phyloP scores from a whole-genome alignment of 2,329 filamentous ascomycete genomes.

The Pseudophaeomoniella oleicola region DNA sequence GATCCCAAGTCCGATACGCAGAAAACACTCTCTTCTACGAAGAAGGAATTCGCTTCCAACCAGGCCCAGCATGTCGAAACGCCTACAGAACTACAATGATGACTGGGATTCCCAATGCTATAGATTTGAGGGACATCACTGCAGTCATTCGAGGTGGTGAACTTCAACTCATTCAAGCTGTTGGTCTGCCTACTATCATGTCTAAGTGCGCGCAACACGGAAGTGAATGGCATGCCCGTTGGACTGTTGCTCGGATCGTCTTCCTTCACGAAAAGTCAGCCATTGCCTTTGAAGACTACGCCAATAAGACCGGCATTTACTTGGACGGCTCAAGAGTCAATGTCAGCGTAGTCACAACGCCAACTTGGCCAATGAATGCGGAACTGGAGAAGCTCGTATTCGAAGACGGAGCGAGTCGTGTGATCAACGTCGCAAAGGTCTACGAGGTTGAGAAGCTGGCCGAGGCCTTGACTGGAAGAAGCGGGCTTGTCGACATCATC shows the following conservation, averaged over 20 bases:
- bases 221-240: too few species aligned
- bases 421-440: too few species aligned
- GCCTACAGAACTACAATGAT: conserved; percentile 1
- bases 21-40: too few species aligned
- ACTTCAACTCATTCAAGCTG: neutral
- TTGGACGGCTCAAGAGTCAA: neutral
- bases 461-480: too few species aligned
- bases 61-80: too few species aligned
- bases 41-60: too few species aligned
- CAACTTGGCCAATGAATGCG: neutral
- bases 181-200: neutral
- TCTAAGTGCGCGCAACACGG: too few species aligned
- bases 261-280: neutral
- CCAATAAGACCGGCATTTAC: neutral
- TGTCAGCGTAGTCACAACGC: neutral
- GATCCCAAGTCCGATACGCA: too few species aligned
- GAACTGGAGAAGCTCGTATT: too few species aligned
- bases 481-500: too few species aligned
- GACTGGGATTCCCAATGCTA: neutral
- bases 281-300: neutral
- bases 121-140: neutral
- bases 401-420: too few species aligned
- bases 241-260: neutral
- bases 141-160: neutral
- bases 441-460: too few species aligned